These are phyloP conservation scores for Vigna angularis DNA, from an alignment of 306 rosid genomes.

Conservation along the genomic window DNA sequence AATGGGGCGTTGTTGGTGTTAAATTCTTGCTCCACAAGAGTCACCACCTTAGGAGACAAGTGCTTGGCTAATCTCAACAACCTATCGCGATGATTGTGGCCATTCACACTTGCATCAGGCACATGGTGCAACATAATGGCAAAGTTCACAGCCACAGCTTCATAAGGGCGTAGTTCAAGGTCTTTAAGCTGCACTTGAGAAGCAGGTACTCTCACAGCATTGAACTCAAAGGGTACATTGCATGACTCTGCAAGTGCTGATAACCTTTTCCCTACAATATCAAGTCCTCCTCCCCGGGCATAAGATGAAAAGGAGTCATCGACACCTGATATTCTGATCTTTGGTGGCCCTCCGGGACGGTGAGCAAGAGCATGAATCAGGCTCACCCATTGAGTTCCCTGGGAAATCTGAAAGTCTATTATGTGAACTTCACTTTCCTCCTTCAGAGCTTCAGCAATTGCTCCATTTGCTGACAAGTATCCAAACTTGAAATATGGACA, in stretches of 20 bases:
- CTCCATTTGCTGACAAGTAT: slow-evolving; percentile 94
- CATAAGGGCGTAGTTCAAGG: slow-evolving; percentile 67
- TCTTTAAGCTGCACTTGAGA: slow-evolving; percentile 71
- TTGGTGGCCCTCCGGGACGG: slow-evolving; percentile 89
- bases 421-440: slow-evolving; percentile 78
- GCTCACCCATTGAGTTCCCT: slow-evolving; percentile 88
- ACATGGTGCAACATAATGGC: slow-evolving; percentile 84
- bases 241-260: slow-evolving; percentile 69
- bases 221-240: slow-evolving; percentile 87
- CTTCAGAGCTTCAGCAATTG: slow-evolving; percentile 93
- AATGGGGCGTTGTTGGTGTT: slow-evolving; percentile 72
- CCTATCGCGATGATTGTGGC: slow-evolving; percentile 81
- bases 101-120: slow-evolving; percentile 79
- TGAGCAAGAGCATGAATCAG: slow-evolving; percentile 85
- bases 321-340: slow-evolving; percentile 71
- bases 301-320: slow-evolving; percentile 74
- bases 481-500: slow-evolving; percentile 97
- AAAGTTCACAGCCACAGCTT: slow-evolving; percentile 90
- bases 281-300: slow-evolving; percentile 84
- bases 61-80: slow-evolving; percentile 72
- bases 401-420: slow-evolving; percentile 88
- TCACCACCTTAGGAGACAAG: slow-evolving; percentile 85
- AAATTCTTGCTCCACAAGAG: slow-evolving; percentile 88
- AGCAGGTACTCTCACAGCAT: slow-evolving; percentile 60
- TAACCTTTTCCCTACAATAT: slow-evolving; percentile 71